A percentile compares a stretch with the other conserved stretches of the same genome.
phyloP scores from a whole-genome alignment of 495 filamentous ascomycete species.

The Aspergillus steynii region DNA sequence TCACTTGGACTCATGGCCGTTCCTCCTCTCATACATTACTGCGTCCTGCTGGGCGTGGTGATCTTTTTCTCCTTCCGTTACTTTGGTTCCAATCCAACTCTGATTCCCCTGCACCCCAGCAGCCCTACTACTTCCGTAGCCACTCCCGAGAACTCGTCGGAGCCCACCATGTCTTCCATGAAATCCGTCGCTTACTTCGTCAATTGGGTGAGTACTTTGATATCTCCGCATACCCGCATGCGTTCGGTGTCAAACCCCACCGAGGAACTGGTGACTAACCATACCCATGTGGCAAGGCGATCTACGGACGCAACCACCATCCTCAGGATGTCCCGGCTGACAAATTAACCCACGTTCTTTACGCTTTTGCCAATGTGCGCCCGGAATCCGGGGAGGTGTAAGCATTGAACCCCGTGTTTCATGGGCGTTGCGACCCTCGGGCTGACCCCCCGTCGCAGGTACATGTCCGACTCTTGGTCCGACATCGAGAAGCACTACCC shows the following conservation, averaged over 20 bases:
- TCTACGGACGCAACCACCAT: conserved; percentile 80
- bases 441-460: conserved; percentile 36
- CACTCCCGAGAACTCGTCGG: conserved; percentile 15
- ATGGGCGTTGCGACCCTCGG: neutral
- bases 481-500: conserved; percentile 84
- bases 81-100: conserved; percentile 21
- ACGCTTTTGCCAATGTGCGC: conserved; percentile 82
- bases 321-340: conserved; percentile 85
- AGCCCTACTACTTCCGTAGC: conserved; percentile 1
- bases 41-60: conserved; percentile 15
- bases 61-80: conserved; percentile 20
- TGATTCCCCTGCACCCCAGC: conserved; percentile 12
- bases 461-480: conserved; percentile 80
- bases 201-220: conserved; percentile 51
- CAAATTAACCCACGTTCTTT: conserved; percentile 89
- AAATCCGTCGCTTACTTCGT: conserved; percentile 57
- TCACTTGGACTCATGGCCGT: conserved; percentile 11
- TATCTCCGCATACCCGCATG: neutral
- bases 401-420: conserved; percentile 14
- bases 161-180: conserved; percentile 32
- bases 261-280: neutral
- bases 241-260: no score
- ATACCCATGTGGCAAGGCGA: conserved; percentile 57
- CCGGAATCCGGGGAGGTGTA: conserved; percentile 78
- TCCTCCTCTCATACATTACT: conserved; percentile 6